Conservation (phyloP, 163 green algal species). For the Scenedesmus sp. region DNA sequence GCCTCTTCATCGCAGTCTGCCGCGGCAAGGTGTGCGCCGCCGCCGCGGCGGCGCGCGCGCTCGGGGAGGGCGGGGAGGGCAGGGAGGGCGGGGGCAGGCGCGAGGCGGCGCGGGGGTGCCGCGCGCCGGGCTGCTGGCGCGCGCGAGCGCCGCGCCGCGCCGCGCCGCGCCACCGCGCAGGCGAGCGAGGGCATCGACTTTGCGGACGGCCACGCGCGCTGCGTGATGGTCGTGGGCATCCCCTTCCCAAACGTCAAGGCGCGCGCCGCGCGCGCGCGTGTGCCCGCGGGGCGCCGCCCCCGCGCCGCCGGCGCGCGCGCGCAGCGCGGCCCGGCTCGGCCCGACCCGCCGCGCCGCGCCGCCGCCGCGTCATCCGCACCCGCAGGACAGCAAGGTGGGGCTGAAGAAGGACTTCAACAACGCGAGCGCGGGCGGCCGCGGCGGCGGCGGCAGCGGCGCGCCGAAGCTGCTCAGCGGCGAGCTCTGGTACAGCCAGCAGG, state of each 20-base stretch:
- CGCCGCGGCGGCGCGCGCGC: too few species aligned
- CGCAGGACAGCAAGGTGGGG: conserved; percentile 53
- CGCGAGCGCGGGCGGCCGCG: not conserved
- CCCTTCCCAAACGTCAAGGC: conserved; percentile 83
- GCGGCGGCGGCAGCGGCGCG: not conserved
- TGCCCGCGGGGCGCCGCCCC: too few species aligned
- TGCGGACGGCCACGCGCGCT: conserved; percentile 85
- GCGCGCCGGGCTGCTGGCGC: too few species aligned
- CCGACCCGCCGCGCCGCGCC: too few species aligned
- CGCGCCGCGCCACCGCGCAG: too few species aligned
- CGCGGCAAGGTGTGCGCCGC: conserved; percentile 85
- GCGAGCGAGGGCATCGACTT: conserved; percentile 98
- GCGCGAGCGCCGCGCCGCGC: too few species aligned
- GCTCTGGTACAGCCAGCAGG: conserved; percentile 94
- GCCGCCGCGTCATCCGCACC: conserved; percentile 64
- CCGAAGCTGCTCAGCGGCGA: conserved; percentile 76
- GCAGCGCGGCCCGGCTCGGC: too few species aligned
- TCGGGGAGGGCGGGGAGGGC: too few species aligned
- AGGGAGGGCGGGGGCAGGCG: too few species aligned
- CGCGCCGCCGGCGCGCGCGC: too few species aligned
- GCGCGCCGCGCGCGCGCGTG: too few species aligned
- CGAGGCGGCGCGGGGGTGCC: too few species aligned
- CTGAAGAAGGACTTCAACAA: conserved; percentile 76
- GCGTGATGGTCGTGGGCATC: conserved; percentile 92
- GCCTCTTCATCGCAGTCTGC: conserved; percentile 92